Evolutionary conservation across 306 rosid genomes (phyloP), one percentile per base, ranked within the genome.

Genomic region (Lupinus albus): DNA sequence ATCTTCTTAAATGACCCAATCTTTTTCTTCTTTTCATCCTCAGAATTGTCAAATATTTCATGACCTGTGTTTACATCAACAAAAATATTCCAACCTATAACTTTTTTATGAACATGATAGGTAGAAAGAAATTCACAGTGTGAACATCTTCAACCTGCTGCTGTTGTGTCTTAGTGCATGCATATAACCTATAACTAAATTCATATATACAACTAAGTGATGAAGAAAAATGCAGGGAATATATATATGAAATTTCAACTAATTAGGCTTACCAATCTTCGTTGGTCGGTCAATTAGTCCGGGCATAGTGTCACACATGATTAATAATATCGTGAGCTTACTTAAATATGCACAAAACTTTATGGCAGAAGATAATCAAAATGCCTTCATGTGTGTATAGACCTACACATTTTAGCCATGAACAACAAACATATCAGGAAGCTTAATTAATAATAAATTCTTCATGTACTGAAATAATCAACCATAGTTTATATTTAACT

Each of bases 21-120:
- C 82, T 69, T 88, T 64, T 80, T 84, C 81, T 85, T 90, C 84
- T 51, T 88, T 76, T 94, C 99, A 67, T 94, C 99, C 67, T 90
- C 96, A 0, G 81, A 80, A 69, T 1, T 46, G 38, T 93, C 97
- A 36, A 5, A n/a, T n/a, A n/a, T 50, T 66, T 81, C 88, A 14
- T 13, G 61, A 67, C 75, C 97, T 89, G 69, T 48, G 52, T 7
- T 44, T 15, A 10, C 7, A 76, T 36, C 2, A 35, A 63, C 2
- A 48, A 28, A 30, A 14, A 72, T 0, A 25, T 67, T 47, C 60
- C 16, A 58, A 46, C 6, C 9, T n/a, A n/a, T n/a, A 74, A 44
- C 2, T 2, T 2, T n/a, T 14, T 67, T 52, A n/a, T 2, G 30
- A 25, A 21, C 61, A 71, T 12, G 39, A 60, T 25, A 12, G 20